These are phyloP conservation scores for Apium graveolens DNA, from an alignment of 129 eudicot species.

Conservation along the genomic window DNA sequence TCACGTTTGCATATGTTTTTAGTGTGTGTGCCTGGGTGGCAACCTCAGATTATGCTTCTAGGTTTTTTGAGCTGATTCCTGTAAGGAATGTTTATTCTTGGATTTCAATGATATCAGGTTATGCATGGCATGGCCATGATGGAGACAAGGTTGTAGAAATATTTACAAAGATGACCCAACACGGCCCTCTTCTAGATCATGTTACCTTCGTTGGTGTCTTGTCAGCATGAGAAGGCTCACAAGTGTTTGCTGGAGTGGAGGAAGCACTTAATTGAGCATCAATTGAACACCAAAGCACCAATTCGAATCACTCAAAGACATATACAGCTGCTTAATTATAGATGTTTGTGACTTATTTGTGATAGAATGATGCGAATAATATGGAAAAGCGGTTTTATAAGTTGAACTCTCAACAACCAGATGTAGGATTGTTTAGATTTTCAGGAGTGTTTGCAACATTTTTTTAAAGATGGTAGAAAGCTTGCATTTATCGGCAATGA, in stretches of 20 bases:
- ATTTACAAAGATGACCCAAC: slow-evolving; percentile 46
- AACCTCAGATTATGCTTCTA: slow-evolving; percentile 76
- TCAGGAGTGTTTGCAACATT: neutral
- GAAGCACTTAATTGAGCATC: too few relatives aligned
- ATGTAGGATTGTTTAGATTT: neutral
- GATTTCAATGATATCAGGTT: slow-evolving; percentile 94
- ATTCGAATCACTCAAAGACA: too few relatives aligned
- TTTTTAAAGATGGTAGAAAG: neutral
- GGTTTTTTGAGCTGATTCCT: slow-evolving; percentile 55
- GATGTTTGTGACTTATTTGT: neutral
- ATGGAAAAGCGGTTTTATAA: neutral
- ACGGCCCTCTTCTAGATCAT: slow-evolving; percentile 64
- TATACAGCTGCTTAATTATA: too few relatives aligned
- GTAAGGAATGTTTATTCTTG: slow-evolving; percentile 62
- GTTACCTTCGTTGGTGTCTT: slow-evolving; percentile 83
- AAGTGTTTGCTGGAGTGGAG: too few relatives aligned
- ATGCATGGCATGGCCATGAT: slow-evolving; percentile 79
- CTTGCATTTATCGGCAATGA: neutral
- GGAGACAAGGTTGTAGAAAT: slow-evolving; percentile 56
- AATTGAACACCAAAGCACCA: too few relatives aligned
- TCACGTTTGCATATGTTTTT: slow-evolving; percentile 83
- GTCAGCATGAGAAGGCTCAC: too few relatives aligned
- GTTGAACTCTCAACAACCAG: neutral
- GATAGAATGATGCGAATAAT: neutral
- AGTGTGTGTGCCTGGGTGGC: slow-evolving; percentile 98